Evolutionary conservation across 345 rosid genomes (phyloP).

Genomic region (Dimocarpus longan): DNA sequence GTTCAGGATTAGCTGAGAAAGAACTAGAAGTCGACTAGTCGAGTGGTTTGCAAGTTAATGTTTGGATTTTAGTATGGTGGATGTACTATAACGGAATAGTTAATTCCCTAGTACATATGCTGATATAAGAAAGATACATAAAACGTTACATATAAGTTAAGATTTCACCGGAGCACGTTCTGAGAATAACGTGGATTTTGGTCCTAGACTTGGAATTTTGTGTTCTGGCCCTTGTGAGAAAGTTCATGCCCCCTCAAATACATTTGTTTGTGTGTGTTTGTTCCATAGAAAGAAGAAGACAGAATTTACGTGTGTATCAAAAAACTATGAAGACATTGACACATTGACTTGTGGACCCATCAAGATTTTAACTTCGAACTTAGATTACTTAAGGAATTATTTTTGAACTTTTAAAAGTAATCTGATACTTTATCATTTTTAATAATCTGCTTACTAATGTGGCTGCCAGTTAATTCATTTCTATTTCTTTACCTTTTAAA

Average conservation of each 20-base stretch:
- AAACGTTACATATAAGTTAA: neutral
- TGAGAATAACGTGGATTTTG: neutral
- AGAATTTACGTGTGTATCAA: neutral
- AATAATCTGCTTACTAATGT: neutral
- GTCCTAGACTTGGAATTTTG: slow-evolving; percentile 5
- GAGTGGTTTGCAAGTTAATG: neutral
- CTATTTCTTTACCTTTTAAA: too few relatives aligned
- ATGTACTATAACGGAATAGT: neutral
- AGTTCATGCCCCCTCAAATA: neutral
- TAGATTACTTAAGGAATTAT: too few relatives aligned
- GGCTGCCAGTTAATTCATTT: neutral
- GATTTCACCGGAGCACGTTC: neutral
- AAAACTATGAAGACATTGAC: neutral
- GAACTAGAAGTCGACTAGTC: neutral
- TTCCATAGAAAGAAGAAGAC: neutral
- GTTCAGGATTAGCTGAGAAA: neutral
- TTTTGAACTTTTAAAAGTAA: neutral
- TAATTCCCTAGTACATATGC: neutral
- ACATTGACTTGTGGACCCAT: neutral
- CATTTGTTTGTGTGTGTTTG: neutral
- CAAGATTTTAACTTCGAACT: neutral
- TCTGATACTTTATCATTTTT: too few relatives aligned
- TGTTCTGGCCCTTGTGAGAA: neutral
- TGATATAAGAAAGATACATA: slow-evolving; percentile 1
- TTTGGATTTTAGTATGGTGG: slow-evolving; percentile 27